Conservation (phyloP, 352 stramenopile genomes). For the Halophytophthora batemanensis region DNA sequence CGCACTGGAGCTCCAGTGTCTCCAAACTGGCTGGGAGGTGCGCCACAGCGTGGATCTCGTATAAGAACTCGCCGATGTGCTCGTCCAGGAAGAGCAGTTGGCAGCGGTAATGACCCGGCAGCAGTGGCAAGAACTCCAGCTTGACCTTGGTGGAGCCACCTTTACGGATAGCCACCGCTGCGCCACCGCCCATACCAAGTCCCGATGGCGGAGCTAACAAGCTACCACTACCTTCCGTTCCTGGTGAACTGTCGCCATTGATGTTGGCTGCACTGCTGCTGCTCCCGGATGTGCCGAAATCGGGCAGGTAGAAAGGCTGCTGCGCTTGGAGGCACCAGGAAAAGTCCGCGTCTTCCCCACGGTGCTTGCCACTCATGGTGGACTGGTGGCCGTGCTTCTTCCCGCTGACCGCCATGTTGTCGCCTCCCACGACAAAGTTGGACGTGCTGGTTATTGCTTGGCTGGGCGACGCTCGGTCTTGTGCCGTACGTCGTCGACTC, state of each 20-base stretch:
- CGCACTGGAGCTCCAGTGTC: conserved; percentile 79
- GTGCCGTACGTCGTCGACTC: conserved; percentile 11
- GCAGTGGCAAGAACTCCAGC: conserved; percentile 88
- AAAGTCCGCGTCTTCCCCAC: conserved; percentile 38
- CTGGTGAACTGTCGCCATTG: conserved; percentile 4
- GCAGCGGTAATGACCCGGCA: conserved; percentile 87
- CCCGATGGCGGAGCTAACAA: conserved; percentile 10
- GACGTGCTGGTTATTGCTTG: conserved; percentile 6
- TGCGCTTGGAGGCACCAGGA: conserved; percentile 67
- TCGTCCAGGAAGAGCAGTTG: conserved; percentile 91
- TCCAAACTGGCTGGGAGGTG: conserved; percentile 75
- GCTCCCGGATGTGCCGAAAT: conserved; percentile 40
- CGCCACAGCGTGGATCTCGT: conserved; percentile 85
- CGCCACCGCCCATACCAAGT: conserved; percentile 15
- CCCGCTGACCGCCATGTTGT: not conserved
- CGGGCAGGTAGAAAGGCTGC: conserved; percentile 71
- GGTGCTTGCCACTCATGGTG: conserved; percentile 15
- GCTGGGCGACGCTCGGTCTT: not conserved
- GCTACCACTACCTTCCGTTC: conserved; percentile 7
- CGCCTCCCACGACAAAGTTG: conserved; percentile 6
- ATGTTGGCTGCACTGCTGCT: conserved; percentile 15
- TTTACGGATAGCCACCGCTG: conserved; percentile 36
- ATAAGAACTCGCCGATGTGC: conserved; percentile 92
- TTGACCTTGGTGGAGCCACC: conserved; percentile 63
- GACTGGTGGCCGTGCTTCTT: conserved; percentile 4